Percentiles rank a stretch among this genome's conserved stretches.
Evolutionary conservation across 2,329 filamentous ascomycete genomes (phyloP).

Genomic region (Sclerotinia nivalis): DNA sequence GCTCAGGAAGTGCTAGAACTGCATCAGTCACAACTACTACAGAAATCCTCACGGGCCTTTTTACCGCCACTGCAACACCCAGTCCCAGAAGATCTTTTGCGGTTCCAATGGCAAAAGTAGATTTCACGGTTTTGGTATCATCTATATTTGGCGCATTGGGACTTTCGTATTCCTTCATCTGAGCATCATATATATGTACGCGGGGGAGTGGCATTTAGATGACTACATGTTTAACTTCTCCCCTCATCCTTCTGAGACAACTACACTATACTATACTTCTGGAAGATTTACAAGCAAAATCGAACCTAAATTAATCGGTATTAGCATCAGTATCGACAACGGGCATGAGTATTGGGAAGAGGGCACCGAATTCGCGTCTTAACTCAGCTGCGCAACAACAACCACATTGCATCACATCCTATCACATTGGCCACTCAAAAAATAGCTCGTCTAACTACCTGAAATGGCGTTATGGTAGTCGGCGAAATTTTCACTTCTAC

Average conservation of each 20-base stretch:
- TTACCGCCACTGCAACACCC: slow-evolving; percentile 40
- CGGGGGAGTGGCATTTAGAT: background rate
- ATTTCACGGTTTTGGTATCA: background rate
- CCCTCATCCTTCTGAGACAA: background rate
- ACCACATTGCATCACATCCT: background rate
- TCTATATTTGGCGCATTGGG: slow-evolving; percentile 13
- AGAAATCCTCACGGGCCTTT: slow-evolving; percentile 40
- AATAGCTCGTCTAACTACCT: background rate
- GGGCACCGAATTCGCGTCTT: background rate
- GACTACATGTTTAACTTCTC: background rate
- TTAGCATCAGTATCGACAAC: background rate
- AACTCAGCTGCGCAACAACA: background rate
- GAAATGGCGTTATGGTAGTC: background rate
- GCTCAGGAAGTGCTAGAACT: slow-evolving; percentile 24
- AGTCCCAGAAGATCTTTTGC: slow-evolving; percentile 28
- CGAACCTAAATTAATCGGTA: background rate
- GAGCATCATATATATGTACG: background rate
- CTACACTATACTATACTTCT: background rate
- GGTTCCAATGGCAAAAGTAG: background rate
- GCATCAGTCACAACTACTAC: slow-evolving; percentile 38
- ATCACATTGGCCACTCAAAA: too few species aligned
- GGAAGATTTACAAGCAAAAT: background rate
- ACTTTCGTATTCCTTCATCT: slow-evolving; percentile 4
- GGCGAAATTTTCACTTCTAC: background rate
- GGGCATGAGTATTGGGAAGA: background rate